phyloP scores from a whole-genome alignment of 345 rosid genomes.

The Camelina neglecta region DNA sequence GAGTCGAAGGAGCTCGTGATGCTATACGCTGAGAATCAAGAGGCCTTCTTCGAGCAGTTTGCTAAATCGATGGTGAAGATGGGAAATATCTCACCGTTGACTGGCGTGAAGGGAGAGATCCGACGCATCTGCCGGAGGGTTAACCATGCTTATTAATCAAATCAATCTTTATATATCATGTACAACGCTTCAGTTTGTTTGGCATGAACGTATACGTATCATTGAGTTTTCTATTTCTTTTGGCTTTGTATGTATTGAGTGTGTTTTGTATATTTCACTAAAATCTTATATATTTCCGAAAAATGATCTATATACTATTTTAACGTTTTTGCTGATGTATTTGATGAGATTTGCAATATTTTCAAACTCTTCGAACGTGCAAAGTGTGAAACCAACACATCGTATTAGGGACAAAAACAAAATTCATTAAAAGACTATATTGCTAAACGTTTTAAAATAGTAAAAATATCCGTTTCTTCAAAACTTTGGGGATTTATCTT shows the following conservation, averaged over 20 bases:
- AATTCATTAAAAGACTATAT: no score
- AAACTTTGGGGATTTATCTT: no score
- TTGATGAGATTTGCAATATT: background rate
- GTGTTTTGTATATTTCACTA: background rate
- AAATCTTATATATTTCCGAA: background rate
- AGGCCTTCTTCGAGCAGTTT: constrained; percentile 68
- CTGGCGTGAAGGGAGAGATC: constrained; percentile 67
- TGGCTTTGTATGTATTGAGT: constrained; percentile 15
- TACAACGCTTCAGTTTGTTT: constrained; percentile 8
- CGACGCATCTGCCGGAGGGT: constrained; percentile 65
- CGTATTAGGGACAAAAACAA: background rate
- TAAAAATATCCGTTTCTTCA: no score
- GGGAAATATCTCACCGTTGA: constrained; percentile 77
- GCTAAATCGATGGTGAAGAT: constrained; percentile 78
- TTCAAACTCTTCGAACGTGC: background rate
- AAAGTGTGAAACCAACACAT: background rate
- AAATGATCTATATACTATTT: background rate
- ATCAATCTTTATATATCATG: background rate
- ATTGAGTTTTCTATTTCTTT: constrained; percentile 12
- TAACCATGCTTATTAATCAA: constrained; percentile 46
- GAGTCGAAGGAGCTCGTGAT: constrained; percentile 61
- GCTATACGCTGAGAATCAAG: constrained; percentile 58
- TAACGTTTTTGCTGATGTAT: background rate
- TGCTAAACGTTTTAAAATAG: background rate
- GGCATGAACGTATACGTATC: constrained; percentile 29